These are phyloP conservation scores for Cicer arietinum DNA, from an alignment of 306 rosid genomes.

Conservation along the genomic window DNA sequence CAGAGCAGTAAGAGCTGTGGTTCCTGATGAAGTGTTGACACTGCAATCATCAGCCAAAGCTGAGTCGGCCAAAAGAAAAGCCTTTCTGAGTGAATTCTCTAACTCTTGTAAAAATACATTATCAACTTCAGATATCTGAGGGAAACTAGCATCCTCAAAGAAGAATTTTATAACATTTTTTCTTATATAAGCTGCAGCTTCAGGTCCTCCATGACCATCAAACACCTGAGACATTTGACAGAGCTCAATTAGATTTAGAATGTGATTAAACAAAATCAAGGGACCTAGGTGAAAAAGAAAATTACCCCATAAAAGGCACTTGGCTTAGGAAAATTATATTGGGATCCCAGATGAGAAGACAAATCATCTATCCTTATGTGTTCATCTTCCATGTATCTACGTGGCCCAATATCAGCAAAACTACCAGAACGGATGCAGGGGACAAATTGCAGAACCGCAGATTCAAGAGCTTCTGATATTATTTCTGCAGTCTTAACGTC, in stretches of 20 bases:
- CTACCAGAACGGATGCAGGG: constrained; percentile 94
- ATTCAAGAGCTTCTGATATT: constrained; percentile 57
- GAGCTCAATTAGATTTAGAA: constrained; percentile 39
- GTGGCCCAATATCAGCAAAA: constrained; percentile 90
- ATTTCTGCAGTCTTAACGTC: constrained; percentile 57
- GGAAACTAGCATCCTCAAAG: constrained; percentile 79
- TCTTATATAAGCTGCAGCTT: constrained; percentile 86
- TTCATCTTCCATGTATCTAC: constrained; percentile 98
- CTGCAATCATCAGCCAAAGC: constrained; percentile 84
- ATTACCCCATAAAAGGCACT: constrained; percentile 97
- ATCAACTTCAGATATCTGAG: constrained; percentile 66
- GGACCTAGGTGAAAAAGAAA: constrained; percentile 18
- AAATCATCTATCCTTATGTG: constrained; percentile 89
- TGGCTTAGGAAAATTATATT: constrained; percentile 73
- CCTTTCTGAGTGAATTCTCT: constrained; percentile 62
- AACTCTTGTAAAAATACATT: constrained; percentile 65
- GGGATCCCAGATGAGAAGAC: constrained; percentile 70
- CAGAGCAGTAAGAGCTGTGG: constrained; percentile 87
- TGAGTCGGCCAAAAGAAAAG: constrained; percentile 82
- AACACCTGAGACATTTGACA: constrained; percentile 64
- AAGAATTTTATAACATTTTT: constrained; percentile 76
- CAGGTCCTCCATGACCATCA: constrained; percentile 99
- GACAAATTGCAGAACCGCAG: constrained; percentile 51
- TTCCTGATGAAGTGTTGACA: constrained; percentile 85
- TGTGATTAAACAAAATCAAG: constrained; percentile 12